A percentile compares a stretch with the other conserved stretches of the same genome.
phyloP scores from a whole-genome alignment of 140 eudicot genomes.

The Ambrosia hybrid region DNA sequence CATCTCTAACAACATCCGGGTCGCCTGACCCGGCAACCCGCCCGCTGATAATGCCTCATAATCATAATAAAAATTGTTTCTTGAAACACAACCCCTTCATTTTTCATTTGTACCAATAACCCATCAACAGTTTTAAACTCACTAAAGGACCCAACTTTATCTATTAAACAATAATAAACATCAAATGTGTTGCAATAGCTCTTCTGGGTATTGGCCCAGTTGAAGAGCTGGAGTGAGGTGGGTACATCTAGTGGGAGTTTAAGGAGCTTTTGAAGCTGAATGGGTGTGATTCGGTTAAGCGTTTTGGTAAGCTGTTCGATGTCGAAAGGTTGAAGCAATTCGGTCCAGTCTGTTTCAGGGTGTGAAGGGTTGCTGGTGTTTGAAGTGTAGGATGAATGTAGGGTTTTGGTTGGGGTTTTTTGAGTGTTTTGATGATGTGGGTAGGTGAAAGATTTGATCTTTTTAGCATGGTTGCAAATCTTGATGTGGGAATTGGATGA shows the following conservation, averaged over 20 bases:
- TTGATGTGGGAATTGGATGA: neutral
- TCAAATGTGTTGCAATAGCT: constrained; percentile 77
- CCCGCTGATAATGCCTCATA: constrained; percentile 74
- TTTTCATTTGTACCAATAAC: constrained; percentile 79
- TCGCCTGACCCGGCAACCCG: constrained; percentile 95
- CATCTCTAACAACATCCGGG: constrained; percentile 85
- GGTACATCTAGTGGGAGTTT: constrained; percentile 70
- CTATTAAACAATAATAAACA: constrained; percentile 74
- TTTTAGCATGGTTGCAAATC: constrained; percentile 51
- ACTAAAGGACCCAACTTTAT: constrained; percentile 55
- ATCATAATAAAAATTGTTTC: constrained; percentile 74
- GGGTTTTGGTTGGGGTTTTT: constrained; percentile 23
- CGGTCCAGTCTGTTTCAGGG: constrained; percentile 78
- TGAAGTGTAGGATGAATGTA: constrained; percentile 23
- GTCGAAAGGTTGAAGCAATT: constrained; percentile 74
- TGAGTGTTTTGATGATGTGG: constrained; percentile 25
- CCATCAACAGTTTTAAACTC: constrained; percentile 70
- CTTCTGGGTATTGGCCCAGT: constrained; percentile 70
- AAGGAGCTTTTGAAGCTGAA: constrained; percentile 72
- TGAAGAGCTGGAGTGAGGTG: constrained; percentile 71
- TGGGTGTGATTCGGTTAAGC: constrained; percentile 58
- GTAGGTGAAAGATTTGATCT: constrained; percentile 26
- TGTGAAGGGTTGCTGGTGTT: constrained; percentile 30
- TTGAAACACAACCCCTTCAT: constrained; percentile 57
- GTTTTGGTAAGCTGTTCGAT: constrained; percentile 64